Base-by-base conservation (phyloP, 1,284 basidiomycete genomes). In the Malassezia obtusa region DNA sequence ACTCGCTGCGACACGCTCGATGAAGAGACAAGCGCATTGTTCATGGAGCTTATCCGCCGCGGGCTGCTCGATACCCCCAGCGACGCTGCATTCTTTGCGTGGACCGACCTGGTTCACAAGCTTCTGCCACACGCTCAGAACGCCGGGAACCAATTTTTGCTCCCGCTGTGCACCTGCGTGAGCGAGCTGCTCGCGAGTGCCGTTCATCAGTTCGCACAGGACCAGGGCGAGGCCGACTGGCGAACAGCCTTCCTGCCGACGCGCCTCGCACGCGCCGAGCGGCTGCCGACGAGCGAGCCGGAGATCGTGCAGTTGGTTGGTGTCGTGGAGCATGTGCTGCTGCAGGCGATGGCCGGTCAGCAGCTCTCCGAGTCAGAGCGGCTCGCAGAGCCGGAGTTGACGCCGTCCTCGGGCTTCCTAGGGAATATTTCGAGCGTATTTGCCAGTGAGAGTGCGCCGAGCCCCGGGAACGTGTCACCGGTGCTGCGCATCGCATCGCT, bases 351-450 rank as follows among this genome's bases (percentile, higher is more conserved):
- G n/a, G 43, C 49, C 24, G 19, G 10, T 5, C n/a, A 33, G 14
- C 19, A 35, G 10, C 5, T 21, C 17, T 35, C 17, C 15, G 49
- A 44, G 8, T 15, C 35, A 4, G 49, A 50, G 25, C 49, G 49
- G 19, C 86, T 9, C 15, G 11, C 35, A 2, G 45, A 47, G 1
- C 10, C 12, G 3, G 45, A 47, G 24, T 19, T n/a, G 22, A 17
- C 25, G n/a, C 6, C 40, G 9, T 15, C 52, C 1, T 15, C 50
- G 0, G 58, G 63, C 19, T 37, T 65, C 41, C 49, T 66, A 8
- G 67, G 61, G 24, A 66, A 64, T 47, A 61, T 67, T 10, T 61
- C 62, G 24, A 65, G 62, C 32, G 62, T 64, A 21, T 68, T 69
- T 21, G 45, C 55, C 1, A 47, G 61, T n/a, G 64, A 63, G 17